Base-by-base conservation (phyloP, 345 rosid genomes). In the Aquilaria yunnanensis region DNA sequence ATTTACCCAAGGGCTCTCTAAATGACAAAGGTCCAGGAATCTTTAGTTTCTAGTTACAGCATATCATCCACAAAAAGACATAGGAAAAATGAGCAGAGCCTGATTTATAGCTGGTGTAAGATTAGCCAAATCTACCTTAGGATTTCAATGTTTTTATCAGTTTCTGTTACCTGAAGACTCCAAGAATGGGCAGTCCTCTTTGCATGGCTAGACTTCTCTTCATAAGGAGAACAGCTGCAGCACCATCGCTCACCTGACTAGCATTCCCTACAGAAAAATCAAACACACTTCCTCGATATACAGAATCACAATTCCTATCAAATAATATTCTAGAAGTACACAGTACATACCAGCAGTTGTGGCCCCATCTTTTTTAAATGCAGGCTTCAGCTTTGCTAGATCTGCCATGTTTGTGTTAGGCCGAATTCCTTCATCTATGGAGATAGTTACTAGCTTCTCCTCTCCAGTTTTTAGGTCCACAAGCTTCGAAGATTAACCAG, bases 191-290 rank as follows among this genome's bases (percentile, higher is more conserved):
- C 51, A 94, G 89, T 43, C 97, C 97, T 63, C 85, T 94, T 77
- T 85, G 81, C 76, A 78, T 2, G 46, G 99, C 99, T 51, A 83
- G 34, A 60, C 89, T 86, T 73, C 97, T 85, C 83, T 90, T 94
- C 92, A 88, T 86, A 52, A 94, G 82, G 51, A 94, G 83, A 69
- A 94, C 99, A 1, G 97, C 99, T 69, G 84, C 99, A 32, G 97
- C 99, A 45, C 97, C 99, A 76, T 94, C 99, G 72, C 96, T 94
- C 60, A 90, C 80, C 76, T 94, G 99, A 80, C 99, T 94, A 71
- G 99, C 79, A 78, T 88, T 94, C 34, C 99, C 99, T 88, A 56
- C 56, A 47, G 51, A 43, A 68, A 11, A 57, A 16, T 16, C 33
- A 70, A 31, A 61, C 56, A 71, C 43, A 34, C 63, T 61, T 54